A percentile compares a stretch with the other conserved stretches of the same genome.
Evolutionary conservation across 2,329 filamentous ascomycete genomes (phyloP).

Genomic region (Didymella pomorum): DNA sequence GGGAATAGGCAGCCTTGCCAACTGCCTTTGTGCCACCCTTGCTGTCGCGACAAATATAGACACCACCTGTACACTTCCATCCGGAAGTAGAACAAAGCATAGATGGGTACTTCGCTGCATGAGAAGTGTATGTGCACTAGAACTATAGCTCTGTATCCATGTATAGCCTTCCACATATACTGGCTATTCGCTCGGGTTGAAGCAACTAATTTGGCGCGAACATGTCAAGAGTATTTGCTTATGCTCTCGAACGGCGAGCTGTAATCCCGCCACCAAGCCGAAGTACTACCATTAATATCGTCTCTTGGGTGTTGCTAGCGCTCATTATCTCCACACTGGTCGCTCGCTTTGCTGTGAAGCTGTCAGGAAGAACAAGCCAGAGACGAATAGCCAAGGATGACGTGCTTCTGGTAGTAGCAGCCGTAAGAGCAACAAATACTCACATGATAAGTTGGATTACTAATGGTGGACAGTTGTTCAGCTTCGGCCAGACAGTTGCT

Average conservation of each 20-base stretch:
- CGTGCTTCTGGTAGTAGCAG: constrained; percentile 36
- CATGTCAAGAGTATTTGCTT: constrained; percentile 22
- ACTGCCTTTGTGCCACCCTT: constrained; percentile 11
- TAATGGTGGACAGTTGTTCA: constrained; percentile 32
- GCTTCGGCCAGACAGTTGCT: constrained; percentile 38
- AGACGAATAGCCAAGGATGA: constrained; percentile 32
- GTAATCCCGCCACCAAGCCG: constrained; percentile 21
- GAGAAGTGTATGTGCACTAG: not conserved
- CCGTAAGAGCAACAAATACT: constrained; percentile 21
- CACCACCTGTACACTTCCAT: constrained; percentile 9
- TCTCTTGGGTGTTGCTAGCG: constrained; percentile 41
- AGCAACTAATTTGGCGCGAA: not conserved
- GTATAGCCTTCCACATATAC: not conserved
- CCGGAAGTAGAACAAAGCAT: not conserved
- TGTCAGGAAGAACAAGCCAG: constrained; percentile 29
- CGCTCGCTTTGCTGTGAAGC: constrained; percentile 38
- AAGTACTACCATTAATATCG: constrained; percentile 30
- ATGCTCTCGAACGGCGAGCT: constrained; percentile 24
- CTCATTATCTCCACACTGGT: constrained; percentile 32
- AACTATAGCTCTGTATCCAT: not conserved
- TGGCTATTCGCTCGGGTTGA: not conserved
- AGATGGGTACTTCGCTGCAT: not conserved
- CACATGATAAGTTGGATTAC: accelerated
- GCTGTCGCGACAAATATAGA: constrained; percentile 11
- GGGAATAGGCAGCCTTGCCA: constrained; percentile 5